A percentile compares a stretch with the other conserved stretches of the same genome.
Conservation (phyloP, 352 stramenopile genomes). For the Phytopythium oedochilum region DNA sequence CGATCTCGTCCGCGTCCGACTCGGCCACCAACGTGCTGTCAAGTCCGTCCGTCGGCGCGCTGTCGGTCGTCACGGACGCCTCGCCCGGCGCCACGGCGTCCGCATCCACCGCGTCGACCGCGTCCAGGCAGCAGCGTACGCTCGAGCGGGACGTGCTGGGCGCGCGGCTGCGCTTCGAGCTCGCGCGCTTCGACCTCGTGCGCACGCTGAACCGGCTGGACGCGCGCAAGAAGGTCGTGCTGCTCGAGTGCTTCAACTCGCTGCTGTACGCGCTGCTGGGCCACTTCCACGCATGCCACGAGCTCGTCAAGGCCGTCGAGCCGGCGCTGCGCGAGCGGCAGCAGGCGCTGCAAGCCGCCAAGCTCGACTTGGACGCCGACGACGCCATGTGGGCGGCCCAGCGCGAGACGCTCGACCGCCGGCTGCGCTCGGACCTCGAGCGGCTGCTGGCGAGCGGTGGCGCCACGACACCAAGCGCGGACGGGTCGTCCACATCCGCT, state of each 20-base stretch:
- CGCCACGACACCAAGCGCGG: background rate
- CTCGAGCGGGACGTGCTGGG: constrained; percentile 67
- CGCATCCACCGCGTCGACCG: background rate
- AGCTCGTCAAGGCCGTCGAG: constrained; percentile 78
- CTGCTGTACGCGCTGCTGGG: constrained; percentile 74
- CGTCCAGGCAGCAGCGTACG: constrained; percentile 23
- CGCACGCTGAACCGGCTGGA: constrained; percentile 81
- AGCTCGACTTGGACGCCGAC: constrained; percentile 65
- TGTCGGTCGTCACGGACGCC: background rate
- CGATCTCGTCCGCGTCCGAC: background rate
- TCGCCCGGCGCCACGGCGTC: background rate
- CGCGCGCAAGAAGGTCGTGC: constrained; percentile 80
- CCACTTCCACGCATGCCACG: constrained; percentile 79
- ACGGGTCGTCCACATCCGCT: background rate
- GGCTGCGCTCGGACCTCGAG: constrained; percentile 45
- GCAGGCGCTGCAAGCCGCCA: constrained; percentile 58
- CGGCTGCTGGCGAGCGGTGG: background rate
- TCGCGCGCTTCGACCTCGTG: constrained; percentile 82
- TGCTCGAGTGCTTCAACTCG: constrained; percentile 85
- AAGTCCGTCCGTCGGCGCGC: background rate
- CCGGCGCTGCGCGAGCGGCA: constrained; percentile 59
- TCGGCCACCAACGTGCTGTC: constrained; percentile 7
- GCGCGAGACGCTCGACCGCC: constrained; percentile 51
- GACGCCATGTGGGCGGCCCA: constrained; percentile 74
- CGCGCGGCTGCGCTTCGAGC: constrained; percentile 63